Conservation (phyloP, 2,329 filamentous ascomycete genomes). For the Pseudopithomyces chartarum region DNA sequence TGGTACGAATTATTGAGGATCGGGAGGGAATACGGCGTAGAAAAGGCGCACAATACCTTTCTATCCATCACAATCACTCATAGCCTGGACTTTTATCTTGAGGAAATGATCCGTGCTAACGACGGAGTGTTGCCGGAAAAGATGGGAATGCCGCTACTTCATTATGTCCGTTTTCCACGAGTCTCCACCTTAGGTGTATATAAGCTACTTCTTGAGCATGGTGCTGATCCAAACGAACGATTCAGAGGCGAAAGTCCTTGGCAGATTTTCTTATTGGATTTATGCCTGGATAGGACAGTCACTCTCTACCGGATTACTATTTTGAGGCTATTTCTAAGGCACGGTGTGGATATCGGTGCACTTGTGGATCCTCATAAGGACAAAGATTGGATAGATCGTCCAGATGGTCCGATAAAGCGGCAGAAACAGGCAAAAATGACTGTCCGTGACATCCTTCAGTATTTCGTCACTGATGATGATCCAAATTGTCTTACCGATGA, state of each 20-base stretch:
- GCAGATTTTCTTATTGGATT: not conserved
- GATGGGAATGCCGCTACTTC: not conserved
- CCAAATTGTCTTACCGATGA: no score
- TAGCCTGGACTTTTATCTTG: not conserved
- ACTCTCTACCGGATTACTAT: not conserved
- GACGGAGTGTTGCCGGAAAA: not conserved
- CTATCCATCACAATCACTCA: not conserved
- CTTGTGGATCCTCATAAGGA: not conserved
- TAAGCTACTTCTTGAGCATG: not conserved
- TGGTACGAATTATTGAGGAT: no score
- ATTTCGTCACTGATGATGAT: no score
- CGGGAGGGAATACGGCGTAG: not conserved
- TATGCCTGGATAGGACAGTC: not conserved
- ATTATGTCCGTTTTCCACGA: no score
- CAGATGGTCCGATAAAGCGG: not conserved
- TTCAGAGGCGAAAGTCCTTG: not conserved
- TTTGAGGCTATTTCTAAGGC: not conserved
- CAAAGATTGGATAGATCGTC: not conserved
- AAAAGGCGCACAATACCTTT: not conserved
- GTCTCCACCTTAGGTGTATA: no score
- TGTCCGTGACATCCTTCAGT: no score
- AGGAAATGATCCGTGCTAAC: not conserved
- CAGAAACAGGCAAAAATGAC: no score
- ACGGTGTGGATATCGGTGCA: not conserved
- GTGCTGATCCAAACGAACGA: constrained; percentile 1